Conservation (phyloP, 768 basidiomycete genomes). For the Lentinula raphanica region DNA sequence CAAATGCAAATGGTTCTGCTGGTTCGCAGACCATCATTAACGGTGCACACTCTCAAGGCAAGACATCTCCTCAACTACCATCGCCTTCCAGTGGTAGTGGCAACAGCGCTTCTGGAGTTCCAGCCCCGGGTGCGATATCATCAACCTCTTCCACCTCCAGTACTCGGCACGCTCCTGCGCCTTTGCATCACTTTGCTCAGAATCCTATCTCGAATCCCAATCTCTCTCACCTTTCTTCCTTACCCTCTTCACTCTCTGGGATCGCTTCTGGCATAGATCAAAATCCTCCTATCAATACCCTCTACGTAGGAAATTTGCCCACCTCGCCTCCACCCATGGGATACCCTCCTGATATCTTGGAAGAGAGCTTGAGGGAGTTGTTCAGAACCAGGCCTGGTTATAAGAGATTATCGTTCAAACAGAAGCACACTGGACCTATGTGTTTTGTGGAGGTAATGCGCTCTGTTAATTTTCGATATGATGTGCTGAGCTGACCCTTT, state of each 20-base stretch:
- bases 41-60: slow-evolving; percentile 26
- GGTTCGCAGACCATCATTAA: background rate
- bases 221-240: background rate
- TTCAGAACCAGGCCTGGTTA: slow-evolving; percentile 81
- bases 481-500: slow-evolving; percentile 6
- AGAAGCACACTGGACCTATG: slow-evolving; percentile 98
- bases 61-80: slow-evolving; percentile 69
- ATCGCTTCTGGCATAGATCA: slow-evolving; percentile 59
- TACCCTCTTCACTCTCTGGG: background rate
- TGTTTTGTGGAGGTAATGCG: slow-evolving; percentile 90
- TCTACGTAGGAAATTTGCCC: slow-evolving; percentile 99
- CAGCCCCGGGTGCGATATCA: background rate
- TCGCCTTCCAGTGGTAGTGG: slow-evolving; percentile 38
- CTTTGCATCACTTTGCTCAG: background rate
- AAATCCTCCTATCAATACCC: slow-evolving; percentile 96
- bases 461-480: background rate
- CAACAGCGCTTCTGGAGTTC: background rate
- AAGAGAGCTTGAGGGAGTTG: slow-evolving; percentile 78
- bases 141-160: background rate
- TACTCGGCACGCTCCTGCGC: background rate
- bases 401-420: slow-evolving; percentile 88
- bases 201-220: background rate
- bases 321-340: slow-evolving; percentile 68
- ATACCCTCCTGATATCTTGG: slow-evolving; percentile 74
- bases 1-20: slow-evolving; percentile 14